Evolutionary conservation across 2,329 filamentous ascomycete species (phyloP), one percentile per base, ranked within the genome.

Genomic region (Calonectria pteridis): DNA sequence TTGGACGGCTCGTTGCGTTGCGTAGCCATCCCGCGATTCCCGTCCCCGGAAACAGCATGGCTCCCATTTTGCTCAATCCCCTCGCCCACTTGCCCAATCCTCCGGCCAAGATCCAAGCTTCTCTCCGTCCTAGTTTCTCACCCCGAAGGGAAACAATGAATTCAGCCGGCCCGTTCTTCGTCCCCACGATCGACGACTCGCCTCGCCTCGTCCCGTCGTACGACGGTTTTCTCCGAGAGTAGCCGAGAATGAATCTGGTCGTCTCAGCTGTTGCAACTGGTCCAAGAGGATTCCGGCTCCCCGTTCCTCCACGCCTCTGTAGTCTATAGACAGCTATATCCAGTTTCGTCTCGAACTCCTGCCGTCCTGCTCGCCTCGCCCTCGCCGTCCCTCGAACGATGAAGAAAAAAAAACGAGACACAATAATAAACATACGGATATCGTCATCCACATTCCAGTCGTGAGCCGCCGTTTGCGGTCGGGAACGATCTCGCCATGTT

Each of bases 381-480:
- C 43, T 62, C 67, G 29, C 55, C 53, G 53, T 66, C 50, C 62
- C 23, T 31, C 69, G 40, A 67, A 20, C 37, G 62, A 51, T 23
- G 33, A 70, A 26, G 13, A 55, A 50, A 31, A 7, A 31, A 35
- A 10, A 55, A 13, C 18, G 33, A 62, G 33, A 62, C 23, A 40
- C 37, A 26, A 40, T 62, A 62, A 62, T 62, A 40, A 62, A 35
- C 35, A 40, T 28, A 62, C 23, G 55, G 55, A 62, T 6, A 53
- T 51, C 58, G 40, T 62, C 68, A 71, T 63, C 63, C 49, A 64
- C 72, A 74, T 74, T 74, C 72, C 72, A 74, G 68, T 59, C 33
- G 53, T 20, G n/a, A 58, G 37, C 31, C 33, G 37, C 35, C 68
- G 68, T 71, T 65, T 71, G 43, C 50, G 37, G 69, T 58, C 69